Evolutionary conservation across 2,329 filamentous ascomycete genomes (phyloP).

Genomic region (Beauveria varroae): DNA sequence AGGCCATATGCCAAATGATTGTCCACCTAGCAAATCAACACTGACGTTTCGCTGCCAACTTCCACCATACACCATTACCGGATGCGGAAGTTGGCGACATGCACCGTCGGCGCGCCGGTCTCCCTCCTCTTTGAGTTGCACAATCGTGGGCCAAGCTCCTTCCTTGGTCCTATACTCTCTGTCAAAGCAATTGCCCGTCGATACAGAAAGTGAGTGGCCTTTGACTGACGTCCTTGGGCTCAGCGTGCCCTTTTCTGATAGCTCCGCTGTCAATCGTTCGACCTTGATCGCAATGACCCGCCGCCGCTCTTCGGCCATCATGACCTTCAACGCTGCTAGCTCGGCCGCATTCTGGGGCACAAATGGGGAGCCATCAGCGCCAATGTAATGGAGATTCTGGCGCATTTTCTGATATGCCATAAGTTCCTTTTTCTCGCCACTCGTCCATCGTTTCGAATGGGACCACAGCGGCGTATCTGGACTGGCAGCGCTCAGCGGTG

Average conservation of each 20-base stretch:
- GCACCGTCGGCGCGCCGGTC: background rate
- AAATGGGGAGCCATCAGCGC: conserved; percentile 14
- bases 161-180: background rate
- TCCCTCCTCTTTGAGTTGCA: conserved; percentile 8
- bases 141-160: conserved; percentile 5
- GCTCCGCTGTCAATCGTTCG: conserved; percentile 3
- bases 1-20: background rate
- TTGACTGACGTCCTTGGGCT: background rate
- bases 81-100: background rate
- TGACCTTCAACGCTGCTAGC: conserved; percentile 4
- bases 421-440: conserved; percentile 9
- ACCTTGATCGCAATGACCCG: conserved; percentile 3
- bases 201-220: background rate
- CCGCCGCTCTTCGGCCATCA: conserved; percentile 1
- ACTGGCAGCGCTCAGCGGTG: background rate
- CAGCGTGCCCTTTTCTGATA: background rate
- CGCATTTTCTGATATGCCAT: conserved; percentile 15
- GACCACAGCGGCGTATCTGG: background rate
- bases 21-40: background rate
- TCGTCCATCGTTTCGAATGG: conserved; percentile 15
- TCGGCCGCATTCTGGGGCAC: conserved; percentile 14
- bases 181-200: background rate
- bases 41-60: background rate
- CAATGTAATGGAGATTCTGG: conserved; percentile 13
- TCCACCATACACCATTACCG: background rate